Base-by-base conservation (phyloP, 73 alveolate genomes). In the Diophrys appendiculata region DNA sequence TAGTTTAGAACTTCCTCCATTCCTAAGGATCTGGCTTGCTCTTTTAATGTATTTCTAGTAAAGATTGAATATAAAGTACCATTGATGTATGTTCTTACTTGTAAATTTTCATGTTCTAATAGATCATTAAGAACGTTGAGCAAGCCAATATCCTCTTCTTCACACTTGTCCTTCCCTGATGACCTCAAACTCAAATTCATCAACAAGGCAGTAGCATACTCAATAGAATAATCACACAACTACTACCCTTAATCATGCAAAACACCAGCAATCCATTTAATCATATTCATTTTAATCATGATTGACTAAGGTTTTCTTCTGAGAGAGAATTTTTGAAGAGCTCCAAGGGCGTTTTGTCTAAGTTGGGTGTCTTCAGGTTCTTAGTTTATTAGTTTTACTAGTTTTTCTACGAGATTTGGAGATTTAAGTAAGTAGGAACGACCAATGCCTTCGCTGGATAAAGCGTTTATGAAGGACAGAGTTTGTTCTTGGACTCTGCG, bases 141-240 rank as follows among this genome's bases (percentile, higher is more conserved):
- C 14, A 97, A 88, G 43, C 91, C 96, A 29, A 92, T 90, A 1
- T 95, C 90, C 25, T 93, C 92, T 8, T 73, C 86, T 77, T 89
- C 93, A 33, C 90, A 80, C 56, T 83, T 82, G 76, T 89, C 82
- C 69, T 89, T 89, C 30, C 96, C 96, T 31, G 94, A 93, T 60
- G 94, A 90, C 88, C 99, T n/a, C n/a, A 97, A 71, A 35, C 96
- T 80, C 26, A 97, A 90, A 86, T 97, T 97, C 99, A 97, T 97
- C 64, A 97, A 93, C 77, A 97, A 86, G 34, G 99, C 99, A 30
- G 98, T 90, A 2, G 99, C 98, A 92, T 97, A 97, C 85, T 97
- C 99, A 27, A 93, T 87, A 18, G 98, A 85, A 88, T 97, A 97
- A 81, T 94, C 98, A 71, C 98, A 87, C 31, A 97, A 87, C 1